A percentile compares a stretch with the other conserved stretches of the same genome.
These are phyloP conservation scores for Candida verbasci DNA, from an alignment of 805 yeast species.

Conservation along the genomic window DNA sequence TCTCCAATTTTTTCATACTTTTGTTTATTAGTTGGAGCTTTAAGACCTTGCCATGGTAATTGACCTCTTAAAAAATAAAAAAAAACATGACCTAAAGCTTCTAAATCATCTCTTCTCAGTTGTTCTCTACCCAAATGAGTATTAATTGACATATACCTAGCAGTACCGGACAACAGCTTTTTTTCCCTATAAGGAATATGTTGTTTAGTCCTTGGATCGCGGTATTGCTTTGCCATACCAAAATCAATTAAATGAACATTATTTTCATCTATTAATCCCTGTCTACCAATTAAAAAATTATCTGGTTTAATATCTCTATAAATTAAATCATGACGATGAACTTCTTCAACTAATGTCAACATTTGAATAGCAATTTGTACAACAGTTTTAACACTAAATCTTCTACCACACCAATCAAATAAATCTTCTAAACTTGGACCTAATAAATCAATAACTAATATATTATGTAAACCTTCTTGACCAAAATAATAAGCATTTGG, in stretches of 20 bases:
- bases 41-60: slow-evolving; percentile 87
- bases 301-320: slow-evolving; percentile 84
- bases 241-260: slow-evolving; percentile 72
- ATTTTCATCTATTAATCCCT: slow-evolving; percentile 57
- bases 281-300: slow-evolving; percentile 68
- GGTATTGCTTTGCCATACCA: slow-evolving; percentile 83
- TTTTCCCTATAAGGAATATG: slow-evolving; percentile 81
- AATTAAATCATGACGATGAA: slow-evolving; percentile 72
- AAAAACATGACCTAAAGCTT: slow-evolving; percentile 77
- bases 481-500: slow-evolving; percentile 86
- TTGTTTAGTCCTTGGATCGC: slow-evolving; percentile 75
- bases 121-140: slow-evolving; percentile 87
- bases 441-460: slow-evolving; percentile 68
- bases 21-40: slow-evolving; percentile 80
- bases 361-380: slow-evolving; percentile 74
- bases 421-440: slow-evolving; percentile 81
- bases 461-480: slow-evolving; percentile 79
- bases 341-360: slow-evolving; percentile 67
- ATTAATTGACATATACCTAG: slow-evolving; percentile 82
- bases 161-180: slow-evolving; percentile 79
- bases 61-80: slow-evolving; percentile 75
- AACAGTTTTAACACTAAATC: slow-evolving; percentile 66
- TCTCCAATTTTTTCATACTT: slow-evolving; percentile 83
- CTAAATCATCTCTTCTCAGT: slow-evolving; percentile 78
- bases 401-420: slow-evolving; percentile 85